These are phyloP conservation scores for Yarrowia galli DNA, from an alignment of 1,139 yeast genomes.

Conservation along the genomic window DNA sequence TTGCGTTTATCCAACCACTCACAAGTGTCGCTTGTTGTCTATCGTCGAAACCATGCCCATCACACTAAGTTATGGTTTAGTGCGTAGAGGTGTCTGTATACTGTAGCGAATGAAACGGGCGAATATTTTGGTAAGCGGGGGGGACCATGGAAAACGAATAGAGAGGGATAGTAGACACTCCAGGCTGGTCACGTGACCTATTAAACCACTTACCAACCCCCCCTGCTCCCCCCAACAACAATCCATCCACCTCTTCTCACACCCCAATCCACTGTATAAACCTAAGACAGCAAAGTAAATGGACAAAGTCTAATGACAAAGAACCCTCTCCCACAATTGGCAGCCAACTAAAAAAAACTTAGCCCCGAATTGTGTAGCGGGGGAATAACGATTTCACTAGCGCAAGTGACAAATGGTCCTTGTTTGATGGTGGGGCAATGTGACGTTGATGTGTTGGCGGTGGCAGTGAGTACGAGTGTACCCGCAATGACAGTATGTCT, in stretches of 20 bases:
- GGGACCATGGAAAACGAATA: too few relatives aligned
- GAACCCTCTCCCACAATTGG: neutral
- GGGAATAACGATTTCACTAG: neutral
- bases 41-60: slow-evolving; percentile 16
- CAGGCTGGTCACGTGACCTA: neutral
- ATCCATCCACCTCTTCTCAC: too few relatives aligned
- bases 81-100: too few relatives aligned
- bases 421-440: neutral
- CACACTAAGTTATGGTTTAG: slow-evolving; percentile 21
- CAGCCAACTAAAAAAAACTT: too few relatives aligned
- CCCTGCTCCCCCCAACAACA: too few relatives aligned
- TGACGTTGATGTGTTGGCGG: too few relatives aligned
- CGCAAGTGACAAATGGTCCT: too few relatives aligned
- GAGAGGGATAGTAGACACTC: too few relatives aligned
- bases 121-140: too few relatives aligned
- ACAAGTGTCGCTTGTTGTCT: neutral
- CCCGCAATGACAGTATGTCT: too few relatives aligned
- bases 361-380: too few relatives aligned
- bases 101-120: neutral
- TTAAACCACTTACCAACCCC: neutral
- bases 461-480: too few relatives aligned
- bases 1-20: neutral
- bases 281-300: slow-evolving; percentile 22
- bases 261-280: slow-evolving; percentile 35
- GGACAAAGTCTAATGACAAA: neutral